Conservation (phyloP, 2,329 filamentous ascomycete species). For the Chalaropsis ovoidea region DNA sequence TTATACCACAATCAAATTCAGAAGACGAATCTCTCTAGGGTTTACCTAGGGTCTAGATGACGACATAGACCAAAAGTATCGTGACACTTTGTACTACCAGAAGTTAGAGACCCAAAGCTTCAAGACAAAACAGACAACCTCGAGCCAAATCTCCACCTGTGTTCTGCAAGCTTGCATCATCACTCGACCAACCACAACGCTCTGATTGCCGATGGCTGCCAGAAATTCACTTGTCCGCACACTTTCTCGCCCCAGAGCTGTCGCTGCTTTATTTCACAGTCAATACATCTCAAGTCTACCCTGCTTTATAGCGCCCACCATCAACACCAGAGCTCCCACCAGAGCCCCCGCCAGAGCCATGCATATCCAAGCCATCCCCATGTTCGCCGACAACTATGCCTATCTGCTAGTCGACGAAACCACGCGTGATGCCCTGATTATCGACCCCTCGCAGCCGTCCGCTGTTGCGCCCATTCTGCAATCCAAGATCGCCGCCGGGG, state of each 20-base stretch:
- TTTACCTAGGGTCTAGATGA: no score
- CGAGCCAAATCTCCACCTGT: not conserved
- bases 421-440: constrained; percentile 65
- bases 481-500: constrained; percentile 55
- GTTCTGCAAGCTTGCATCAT: not conserved
- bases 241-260: not conserved
- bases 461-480: constrained; percentile 58
- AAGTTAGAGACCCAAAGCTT: no score
- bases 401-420: constrained; percentile 72
- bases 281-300: not conserved
- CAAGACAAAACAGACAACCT: not conserved
- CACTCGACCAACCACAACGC: not conserved
- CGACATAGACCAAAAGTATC: no score
- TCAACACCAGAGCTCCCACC: not conserved
- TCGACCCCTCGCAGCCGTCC: constrained; percentile 68
- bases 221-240: not conserved
- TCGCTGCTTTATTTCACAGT: not conserved
- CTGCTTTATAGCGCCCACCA: not conserved
- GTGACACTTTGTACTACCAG: no score
- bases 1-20: no score
- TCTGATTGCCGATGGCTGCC: not conserved
- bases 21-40: no score
- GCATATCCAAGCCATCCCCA: constrained; percentile 81
- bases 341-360: constrained; percentile 43
- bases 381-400: constrained; percentile 86